phyloP scores from a whole-genome alignment of 164 flowering plant species.

The Nymphaea thermarum region DNA sequence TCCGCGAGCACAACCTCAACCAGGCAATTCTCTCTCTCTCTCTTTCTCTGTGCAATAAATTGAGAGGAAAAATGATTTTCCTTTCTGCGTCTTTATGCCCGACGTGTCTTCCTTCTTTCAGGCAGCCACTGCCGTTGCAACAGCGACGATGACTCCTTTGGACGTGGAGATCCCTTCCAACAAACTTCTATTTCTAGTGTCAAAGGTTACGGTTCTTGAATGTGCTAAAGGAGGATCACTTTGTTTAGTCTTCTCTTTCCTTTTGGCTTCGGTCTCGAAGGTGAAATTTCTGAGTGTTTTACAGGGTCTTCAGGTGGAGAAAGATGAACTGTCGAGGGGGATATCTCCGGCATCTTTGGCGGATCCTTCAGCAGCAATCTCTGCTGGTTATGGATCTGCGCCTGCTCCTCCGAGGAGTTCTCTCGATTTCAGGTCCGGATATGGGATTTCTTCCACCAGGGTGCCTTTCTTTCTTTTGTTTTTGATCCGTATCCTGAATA shows the following conservation, averaged over 20 bases:
- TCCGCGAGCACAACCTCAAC: slow-evolving; percentile 61
- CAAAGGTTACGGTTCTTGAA: slow-evolving; percentile 37
- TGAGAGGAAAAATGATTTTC: too few species aligned
- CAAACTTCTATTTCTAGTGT: slow-evolving; percentile 62
- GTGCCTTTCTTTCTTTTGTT: too few species aligned
- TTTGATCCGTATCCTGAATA: too few species aligned
- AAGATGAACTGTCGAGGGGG: slow-evolving; percentile 43
- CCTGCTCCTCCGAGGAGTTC: slow-evolving; percentile 37
- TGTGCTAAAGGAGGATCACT: too few species aligned
- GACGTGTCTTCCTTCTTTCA: slow-evolving; percentile 6
- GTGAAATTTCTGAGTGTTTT: background rate
- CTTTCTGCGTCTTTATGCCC: background rate
- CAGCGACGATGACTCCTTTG: slow-evolving; percentile 82
- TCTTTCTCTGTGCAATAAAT: background rate
- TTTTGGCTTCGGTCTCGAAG: background rate
- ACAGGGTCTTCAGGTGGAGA: slow-evolving; percentile 95
- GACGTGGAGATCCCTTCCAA: slow-evolving; percentile 54
- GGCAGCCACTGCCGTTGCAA: slow-evolving; percentile 82
- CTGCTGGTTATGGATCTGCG: slow-evolving; percentile 45
- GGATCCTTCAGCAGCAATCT: slow-evolving; percentile 26
- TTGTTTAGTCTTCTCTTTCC: background rate
- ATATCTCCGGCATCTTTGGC: slow-evolving; percentile 27
- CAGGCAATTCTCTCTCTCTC: slow-evolving; percentile 26
- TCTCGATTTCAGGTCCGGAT: slow-evolving; percentile 55
- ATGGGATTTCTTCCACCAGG: too few species aligned